A percentile compares a stretch with the other conserved stretches of the same genome.
Evolutionary conservation across 257 asterid genomes (phyloP).

Genomic region (Haberlea rhodopensis): DNA sequence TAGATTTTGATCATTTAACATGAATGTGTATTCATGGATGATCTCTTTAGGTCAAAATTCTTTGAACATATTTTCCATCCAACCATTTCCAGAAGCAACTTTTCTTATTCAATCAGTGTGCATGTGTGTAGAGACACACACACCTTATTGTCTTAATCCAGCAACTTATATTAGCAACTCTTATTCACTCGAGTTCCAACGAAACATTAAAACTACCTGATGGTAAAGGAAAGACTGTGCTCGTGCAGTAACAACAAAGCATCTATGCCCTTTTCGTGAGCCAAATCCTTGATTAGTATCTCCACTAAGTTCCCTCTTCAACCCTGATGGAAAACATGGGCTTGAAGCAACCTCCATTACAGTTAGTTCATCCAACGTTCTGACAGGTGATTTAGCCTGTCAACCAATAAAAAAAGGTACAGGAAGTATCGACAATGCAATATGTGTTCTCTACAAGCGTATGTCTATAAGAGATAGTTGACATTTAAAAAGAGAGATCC

Average conservation of each 20-base stretch:
- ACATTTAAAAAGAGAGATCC: conserved; percentile 7
- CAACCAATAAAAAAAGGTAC: conserved; percentile 26
- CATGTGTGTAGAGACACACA: no score
- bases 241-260: conserved; percentile 85
- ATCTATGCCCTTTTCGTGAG: conserved; percentile 59
- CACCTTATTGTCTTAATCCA: no score
- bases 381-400: conserved; percentile 93
- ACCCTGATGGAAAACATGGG: conserved; percentile 60
- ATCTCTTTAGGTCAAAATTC: no score
- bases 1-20: no score
- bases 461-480: not conserved
- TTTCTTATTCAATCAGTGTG: no score
- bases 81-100: no score
- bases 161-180: no score
- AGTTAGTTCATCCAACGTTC: conserved; percentile 69
- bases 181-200: no score
- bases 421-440: conserved; percentile 7
- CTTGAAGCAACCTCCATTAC: conserved; percentile 69
- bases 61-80: no score
- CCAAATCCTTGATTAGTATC: conserved; percentile 58
- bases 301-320: conserved; percentile 44
- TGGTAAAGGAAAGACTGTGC: conserved; percentile 91
- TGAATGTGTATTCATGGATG: no score
- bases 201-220: conserved; percentile 55
- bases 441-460: not conserved